Base-by-base conservation (phyloP, 202 grass and related monocot species). In the Cymbopogon flexuosus region DNA sequence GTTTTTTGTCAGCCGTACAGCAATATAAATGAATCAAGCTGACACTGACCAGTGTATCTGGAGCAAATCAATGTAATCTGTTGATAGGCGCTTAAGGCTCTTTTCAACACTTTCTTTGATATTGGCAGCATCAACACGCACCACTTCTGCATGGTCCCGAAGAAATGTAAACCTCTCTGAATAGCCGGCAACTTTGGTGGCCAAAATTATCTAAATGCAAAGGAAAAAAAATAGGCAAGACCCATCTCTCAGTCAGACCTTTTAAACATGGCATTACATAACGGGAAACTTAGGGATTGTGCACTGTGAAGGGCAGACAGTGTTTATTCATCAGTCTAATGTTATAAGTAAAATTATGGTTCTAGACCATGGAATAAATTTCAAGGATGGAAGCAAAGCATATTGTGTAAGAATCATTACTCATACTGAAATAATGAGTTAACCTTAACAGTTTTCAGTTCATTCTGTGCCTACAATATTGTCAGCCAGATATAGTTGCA, bases 91-190 rank as follows among this genome's bases (percentile, higher is more conserved):
- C 88, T 84, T 83, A 79, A 97, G 91, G 47, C 88, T 97, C 85
- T 97, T 97, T 79, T 94, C 91, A 59, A 97, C 94, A 89, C 94
- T 90, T 81, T 90, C 94, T 84, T 85, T 97, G 73, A 97, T 97
- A 59, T 97, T 97, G 47, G 78, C 64, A 63, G 85, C 84, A 39
- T 97, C 91, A 75, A 97, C 94, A 57, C 91, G 85, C 14, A 94
- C 15, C 34, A 90, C 78, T 10, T 87, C 68, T 65, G 61, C 62
- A 77, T 81, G 84, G 14, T 97, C 91, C 42, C 91, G 89, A 70
- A 92, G 86, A 84, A 82, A 94, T 63, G 70, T 31, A 10, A 56
- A 77, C 63, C 78, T 52, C 68, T 87, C 86, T 31, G 91, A 90
- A 70, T 92, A 94, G 59, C 94, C 94, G 70, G 89, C 86, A 89